Evolutionary conservation across 768 basidiomycete genomes (phyloP), one percentile per base, ranked within the genome.

Genomic region (Mycena belliarum): DNA sequence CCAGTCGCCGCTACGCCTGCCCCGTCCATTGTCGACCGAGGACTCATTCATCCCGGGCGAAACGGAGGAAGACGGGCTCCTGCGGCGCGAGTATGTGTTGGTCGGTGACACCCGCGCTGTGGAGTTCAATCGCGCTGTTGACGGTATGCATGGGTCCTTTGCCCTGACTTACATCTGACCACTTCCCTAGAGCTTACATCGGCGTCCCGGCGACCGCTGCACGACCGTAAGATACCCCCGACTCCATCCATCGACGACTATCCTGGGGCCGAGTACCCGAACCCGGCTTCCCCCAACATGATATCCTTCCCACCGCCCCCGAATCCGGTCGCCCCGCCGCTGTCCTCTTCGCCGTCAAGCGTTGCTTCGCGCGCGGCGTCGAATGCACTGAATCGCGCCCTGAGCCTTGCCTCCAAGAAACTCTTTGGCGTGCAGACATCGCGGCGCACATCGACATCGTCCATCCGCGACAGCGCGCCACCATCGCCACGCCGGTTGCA

Each of bases 71-170:
- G 90, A 92, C 66, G 89, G 89, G 0, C 76, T 87, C 48, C 77
- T 93, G 47, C 81, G 88, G 50, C 82, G 86, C 60, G 96, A 98
- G 67, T 99, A 99, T 65, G 96, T 98, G 0, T 82, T 99, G 1
- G 91, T 98, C 1, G 95, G 89, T 41, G 94, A 99, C 70, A 85
- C 83, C 52, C 81, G 88, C 48, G 91, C 91, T 2, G 90, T 98
- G 3, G 95, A 98, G 69, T 93, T 98, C 70, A 93, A 93, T 69
- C 85, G 86, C 16, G 84, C 93, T 3, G 89, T 96, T 2, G 96
- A 98, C 75, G 95, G 95, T 91, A 59, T 65, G 85, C 71, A 35
- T 51, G 16, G n/a, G n/a, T n/a, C n/a, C n/a, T n/a, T n/a, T n/a
- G n/a, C n/a, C n/a, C 29, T 32, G 29, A 32, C 29, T 32, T 32